Base-by-base conservation (phyloP, 2,329 filamentous ascomycete species). In the Pestalotiopsis fici region DNA sequence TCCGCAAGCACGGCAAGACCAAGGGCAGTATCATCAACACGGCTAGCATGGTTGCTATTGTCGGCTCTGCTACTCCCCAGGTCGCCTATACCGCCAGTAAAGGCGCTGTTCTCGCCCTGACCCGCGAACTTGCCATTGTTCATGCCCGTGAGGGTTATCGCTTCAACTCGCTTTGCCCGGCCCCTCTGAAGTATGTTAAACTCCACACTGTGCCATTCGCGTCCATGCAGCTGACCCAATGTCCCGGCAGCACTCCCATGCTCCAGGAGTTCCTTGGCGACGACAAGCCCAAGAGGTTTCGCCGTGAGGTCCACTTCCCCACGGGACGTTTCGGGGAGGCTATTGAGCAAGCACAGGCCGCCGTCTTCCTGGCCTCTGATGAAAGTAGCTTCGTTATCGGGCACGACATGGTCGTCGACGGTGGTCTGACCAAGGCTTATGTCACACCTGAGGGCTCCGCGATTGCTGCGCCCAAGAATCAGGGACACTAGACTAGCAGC, bases 351-450 rank as follows among this genome's bases (percentile, higher is more conserved):
- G 94, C 94, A 0, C 92, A 97, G 70, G 94, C 93, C 7, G 94
- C 97, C 0, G 78, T 97, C 9, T 97, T 97, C 83, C 81, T 97
- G 68, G 94, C 94, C 9, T 94, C 91, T 71, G 94, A 97, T 73
- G 94, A 97, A 84, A 90, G 91, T 76, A 93, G 92, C 83, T 97
- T 97, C 74, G 92, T 97, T 75, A 97, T 96, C 72, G 94, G 93
- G 12, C 91, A 89, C 67, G 96, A 98, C 78, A 97, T 98, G 82
- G 91, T 97, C 4, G 94, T 98, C 28, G 95, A 99, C 75, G 96
- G 96, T 67, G 95, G 95, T 68, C 93, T 99, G 93, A 95, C 90
- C 75, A 97, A 93, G 86, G 93, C 94, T 56, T 98, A 98, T 80
- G 89, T 92, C 31, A 92, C 90, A 1, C 82, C 90, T 2, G 88